Base-by-base conservation (phyloP, 1,139 yeast species). In the Hemisphaericaspora subhashii region DNA sequence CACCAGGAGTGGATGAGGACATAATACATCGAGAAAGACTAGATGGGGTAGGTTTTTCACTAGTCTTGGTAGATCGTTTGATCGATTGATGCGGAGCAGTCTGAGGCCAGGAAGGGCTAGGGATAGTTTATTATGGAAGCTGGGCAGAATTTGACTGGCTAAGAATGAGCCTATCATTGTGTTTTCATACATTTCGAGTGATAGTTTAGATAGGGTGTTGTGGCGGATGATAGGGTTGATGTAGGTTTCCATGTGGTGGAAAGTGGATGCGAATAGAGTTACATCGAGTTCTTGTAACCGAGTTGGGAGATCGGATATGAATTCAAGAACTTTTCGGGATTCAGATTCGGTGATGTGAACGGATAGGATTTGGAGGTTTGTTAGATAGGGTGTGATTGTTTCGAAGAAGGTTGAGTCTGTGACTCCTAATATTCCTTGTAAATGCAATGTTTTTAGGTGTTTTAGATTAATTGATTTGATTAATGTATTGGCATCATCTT, bases 291-390 rank as follows among this genome's bases (percentile, higher is more conserved):
- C 62, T 16, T 47, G 42, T 11, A 73, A 46, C 24, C 54, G 22
- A 7, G 41, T 28, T 2, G 51, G 46, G 10, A 68, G 36, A 1
- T 39, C 23, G 1, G 33, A 28, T 4, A 79, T 47, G 44, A 78
- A 75, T 0, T 45, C 51, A 0, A 74, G 72, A 0, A 72, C 66
- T 2, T 68, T 27, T 31, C 7, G 58, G 49, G 77, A 82, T 8
- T 54, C 37, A 1, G 71, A 60, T 45, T 78, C 79, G 35, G 77
- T 60, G 40, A 66, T 62, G 47, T 78, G 81, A 2, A 79, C 47
- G 16, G 61, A 57, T 23, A 79, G 49, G 22, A 54, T 52, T 22
- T 49, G 52, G 29, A 75, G 44, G 10, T 45, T 52, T 1, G 22
- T 39, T 27, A 74, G 50, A 20, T 54, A 41, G 0, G 57, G 57